Evolutionary conservation across 2,329 filamentous ascomycete genomes (phyloP).

Genomic region (Ascochyta pisi): DNA sequence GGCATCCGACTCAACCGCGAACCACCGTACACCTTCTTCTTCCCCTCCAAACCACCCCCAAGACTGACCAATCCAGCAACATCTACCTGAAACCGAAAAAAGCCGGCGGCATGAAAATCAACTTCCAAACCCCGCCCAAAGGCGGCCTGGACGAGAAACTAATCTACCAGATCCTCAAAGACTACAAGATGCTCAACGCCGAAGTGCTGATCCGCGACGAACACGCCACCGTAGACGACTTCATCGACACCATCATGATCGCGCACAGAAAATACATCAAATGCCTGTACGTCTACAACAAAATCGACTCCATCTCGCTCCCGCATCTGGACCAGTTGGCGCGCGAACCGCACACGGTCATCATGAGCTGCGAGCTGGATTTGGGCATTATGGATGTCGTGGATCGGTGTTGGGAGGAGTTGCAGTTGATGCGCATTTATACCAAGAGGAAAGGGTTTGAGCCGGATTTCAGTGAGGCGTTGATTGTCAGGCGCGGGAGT

Average conservation of each 20-base stretch:
- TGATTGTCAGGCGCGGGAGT: slow-evolving; percentile 89
- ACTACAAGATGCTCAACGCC: slow-evolving; percentile 99
- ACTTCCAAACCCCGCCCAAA: slow-evolving; percentile 88
- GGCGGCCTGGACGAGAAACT: slow-evolving; percentile 92
- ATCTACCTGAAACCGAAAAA: slow-evolving; percentile 98
- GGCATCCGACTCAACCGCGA: slow-evolving; percentile 92
- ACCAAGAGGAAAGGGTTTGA: slow-evolving; percentile 94
- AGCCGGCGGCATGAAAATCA: slow-evolving; percentile 98
- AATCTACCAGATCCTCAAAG: slow-evolving; percentile 94
- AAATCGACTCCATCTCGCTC: slow-evolving; percentile 93
- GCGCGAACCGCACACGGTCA: slow-evolving; percentile 88
- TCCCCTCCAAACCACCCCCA: not conserved
- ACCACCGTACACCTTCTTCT: slow-evolving; percentile 70
- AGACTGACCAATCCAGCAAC: slow-evolving; percentile 64
- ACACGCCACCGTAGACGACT: slow-evolving; percentile 90
- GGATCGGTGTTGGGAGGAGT: slow-evolving; percentile 92
- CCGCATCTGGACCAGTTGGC: slow-evolving; percentile 93
- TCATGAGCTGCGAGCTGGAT: slow-evolving; percentile 97
- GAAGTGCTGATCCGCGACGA: slow-evolving; percentile 96
- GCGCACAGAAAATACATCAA: slow-evolving; percentile 97
- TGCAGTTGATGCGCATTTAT: slow-evolving; percentile 79
- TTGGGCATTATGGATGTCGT: slow-evolving; percentile 93
- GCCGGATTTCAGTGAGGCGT: slow-evolving; percentile 85
- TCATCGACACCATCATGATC: slow-evolving; percentile 99
- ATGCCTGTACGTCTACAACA: slow-evolving; percentile 98